Percentiles rank a stretch among this genome's conserved stretches.
phyloP scores from a whole-genome alignment of 2,329 filamentous ascomycete genomes.

The Aspergillus ochraceus region DNA sequence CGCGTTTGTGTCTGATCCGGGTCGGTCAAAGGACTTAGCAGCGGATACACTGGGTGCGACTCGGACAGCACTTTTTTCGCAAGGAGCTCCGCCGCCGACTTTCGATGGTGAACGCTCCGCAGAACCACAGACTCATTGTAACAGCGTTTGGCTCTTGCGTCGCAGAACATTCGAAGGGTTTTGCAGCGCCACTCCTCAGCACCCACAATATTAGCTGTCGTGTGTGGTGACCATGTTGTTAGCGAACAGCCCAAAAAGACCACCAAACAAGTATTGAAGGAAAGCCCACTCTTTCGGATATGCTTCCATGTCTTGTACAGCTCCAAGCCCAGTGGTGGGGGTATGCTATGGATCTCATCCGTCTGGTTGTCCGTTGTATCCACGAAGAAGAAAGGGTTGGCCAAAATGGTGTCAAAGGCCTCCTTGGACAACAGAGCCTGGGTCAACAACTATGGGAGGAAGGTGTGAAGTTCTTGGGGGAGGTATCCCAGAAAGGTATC shows the following conservation, averaged over 20 bases:
- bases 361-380: neutral
- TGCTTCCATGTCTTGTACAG: neutral
- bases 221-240: neutral
- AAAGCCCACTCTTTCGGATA: neutral
- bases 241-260: neutral
- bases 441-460: neutral
- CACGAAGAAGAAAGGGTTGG: neutral
- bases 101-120: neutral
- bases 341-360: neutral
- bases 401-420: neutral
- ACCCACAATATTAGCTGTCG: neutral
- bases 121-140: neutral
- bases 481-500: neutral
- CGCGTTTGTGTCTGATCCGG: neutral
- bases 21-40: neutral
- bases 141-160: neutral
- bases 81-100: neutral
- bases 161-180: neutral
- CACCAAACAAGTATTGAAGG: neutral
- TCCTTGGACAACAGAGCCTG: neutral
- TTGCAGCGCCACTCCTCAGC: neutral
- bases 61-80: neutral
- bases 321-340: neutral
- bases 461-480: too few relatives aligned
- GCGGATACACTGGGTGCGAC: neutral